phyloP scores from a whole-genome alignment of 1,139 yeast species.

The Pichia kudriavzevii region DNA sequence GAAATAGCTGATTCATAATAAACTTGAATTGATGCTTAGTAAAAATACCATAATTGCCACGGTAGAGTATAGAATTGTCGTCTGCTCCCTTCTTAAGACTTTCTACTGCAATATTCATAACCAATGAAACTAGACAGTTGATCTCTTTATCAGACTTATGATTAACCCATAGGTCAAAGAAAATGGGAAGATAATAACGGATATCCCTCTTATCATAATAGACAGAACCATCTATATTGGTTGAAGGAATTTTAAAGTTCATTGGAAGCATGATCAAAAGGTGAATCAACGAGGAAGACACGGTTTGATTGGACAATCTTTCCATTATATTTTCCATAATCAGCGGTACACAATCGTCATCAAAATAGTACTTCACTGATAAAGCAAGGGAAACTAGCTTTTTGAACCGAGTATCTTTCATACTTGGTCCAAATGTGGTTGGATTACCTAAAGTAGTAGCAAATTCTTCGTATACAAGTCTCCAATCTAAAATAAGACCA shows the following conservation, averaged over 20 bases:
- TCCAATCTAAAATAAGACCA: slow-evolving; percentile 48
- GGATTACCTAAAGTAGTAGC: slow-evolving; percentile 43
- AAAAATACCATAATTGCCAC: slow-evolving; percentile 53
- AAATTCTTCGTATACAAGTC: slow-evolving; percentile 37
- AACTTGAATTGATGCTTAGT: slow-evolving; percentile 57
- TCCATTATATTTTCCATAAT: slow-evolving; percentile 30
- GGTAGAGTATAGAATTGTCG: slow-evolving; percentile 26
- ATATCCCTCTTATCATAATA: slow-evolving; percentile 35
- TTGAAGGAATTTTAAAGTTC: slow-evolving; percentile 18
- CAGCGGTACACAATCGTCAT: slow-evolving; percentile 24
- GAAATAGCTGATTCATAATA: slow-evolving; percentile 45
- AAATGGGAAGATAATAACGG: slow-evolving; percentile 52
- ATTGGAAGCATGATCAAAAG: slow-evolving; percentile 49
- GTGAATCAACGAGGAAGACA: slow-evolving; percentile 51
- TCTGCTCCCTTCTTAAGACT: slow-evolving; percentile 33
- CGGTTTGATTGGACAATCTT: slow-evolving; percentile 48
- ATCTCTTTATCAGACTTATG: slow-evolving; percentile 55
- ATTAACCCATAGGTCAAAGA: slow-evolving; percentile 73
- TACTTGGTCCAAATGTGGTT: slow-evolving; percentile 32
- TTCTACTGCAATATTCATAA: slow-evolving; percentile 56
- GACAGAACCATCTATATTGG: slow-evolving; percentile 14
- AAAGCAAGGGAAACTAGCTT: slow-evolving; percentile 33
- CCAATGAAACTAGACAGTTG: slow-evolving; percentile 55
- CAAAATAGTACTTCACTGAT: slow-evolving; percentile 34
- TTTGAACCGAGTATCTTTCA: slow-evolving; percentile 31